Percentiles rank a stretch among this genome's conserved stretches.
Evolutionary conservation across 768 basidiomycete species (phyloP).

Genomic region (Pleurotus giganteus): DNA sequence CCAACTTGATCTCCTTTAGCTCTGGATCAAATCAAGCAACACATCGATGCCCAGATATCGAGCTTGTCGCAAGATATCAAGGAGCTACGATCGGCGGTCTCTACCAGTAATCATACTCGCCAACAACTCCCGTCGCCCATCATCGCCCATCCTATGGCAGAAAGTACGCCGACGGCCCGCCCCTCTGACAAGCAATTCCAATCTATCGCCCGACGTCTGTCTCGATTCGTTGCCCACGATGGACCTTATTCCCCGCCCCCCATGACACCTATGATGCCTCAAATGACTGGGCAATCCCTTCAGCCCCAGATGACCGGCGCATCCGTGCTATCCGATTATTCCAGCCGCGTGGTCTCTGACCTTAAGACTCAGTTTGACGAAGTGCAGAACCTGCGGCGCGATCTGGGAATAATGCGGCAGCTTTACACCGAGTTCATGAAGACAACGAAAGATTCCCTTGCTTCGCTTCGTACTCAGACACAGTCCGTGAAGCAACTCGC

Average conservation of each 20-base stretch:
- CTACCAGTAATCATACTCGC: slow-evolving; percentile 51
- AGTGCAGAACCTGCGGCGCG: slow-evolving; percentile 89
- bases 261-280: slow-evolving; percentile 44
- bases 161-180: slow-evolving; percentile 66
- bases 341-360: slow-evolving; percentile 71
- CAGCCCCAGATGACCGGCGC: slow-evolving; percentile 73
- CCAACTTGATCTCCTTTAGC: slow-evolving; percentile 44
- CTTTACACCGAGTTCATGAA: slow-evolving; percentile 93
- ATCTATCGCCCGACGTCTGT: slow-evolving; percentile 69
- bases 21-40: slow-evolving; percentile 97
- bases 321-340: slow-evolving; percentile 72
- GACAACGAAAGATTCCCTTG: slow-evolving; percentile 84
- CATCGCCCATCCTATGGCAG: slow-evolving; percentile 53
- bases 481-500: slow-evolving; percentile 87
- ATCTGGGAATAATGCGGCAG: slow-evolving; percentile 92
- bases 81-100: slow-evolving; percentile 73
- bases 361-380: slow-evolving; percentile 94
- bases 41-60: slow-evolving; percentile 91
- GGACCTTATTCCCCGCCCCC: slow-evolving; percentile 18
- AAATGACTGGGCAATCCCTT: slow-evolving; percentile 67
- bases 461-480: slow-evolving; percentile 77
- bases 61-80: slow-evolving; percentile 84
- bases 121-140: slow-evolving; percentile 40
- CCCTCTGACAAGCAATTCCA: slow-evolving; percentile 78
- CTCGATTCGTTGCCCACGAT: slow-evolving; percentile 60